Percentiles rank a stretch among this genome's conserved stretches.
Evolutionary conservation across 2,329 filamentous ascomycete genomes (phyloP).

Genomic region (Colletotrichum eremochloae): DNA sequence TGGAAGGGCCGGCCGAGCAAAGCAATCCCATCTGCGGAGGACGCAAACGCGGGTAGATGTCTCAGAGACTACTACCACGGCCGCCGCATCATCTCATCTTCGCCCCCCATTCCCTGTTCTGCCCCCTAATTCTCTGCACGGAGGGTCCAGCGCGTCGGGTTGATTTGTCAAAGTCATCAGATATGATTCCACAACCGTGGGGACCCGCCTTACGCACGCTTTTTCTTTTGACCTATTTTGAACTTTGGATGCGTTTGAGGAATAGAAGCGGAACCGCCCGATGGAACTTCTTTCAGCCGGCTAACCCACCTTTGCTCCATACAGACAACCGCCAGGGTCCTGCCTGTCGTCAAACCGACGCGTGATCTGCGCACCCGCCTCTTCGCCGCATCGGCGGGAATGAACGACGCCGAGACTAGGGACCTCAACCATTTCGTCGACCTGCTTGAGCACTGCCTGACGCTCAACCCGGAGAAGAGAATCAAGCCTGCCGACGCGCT

Average conservation of each 20-base stretch:
- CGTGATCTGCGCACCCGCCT: conserved; percentile 87
- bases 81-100: conserved; percentile 28
- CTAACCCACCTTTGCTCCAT: conserved; percentile 41
- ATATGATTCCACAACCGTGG: background rate
- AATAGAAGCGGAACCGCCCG: conserved; percentile 4
- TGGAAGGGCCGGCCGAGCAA: conserved; percentile 9
- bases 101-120: conserved; percentile 5
- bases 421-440: conserved; percentile 89
- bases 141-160: conserved; percentile 20
- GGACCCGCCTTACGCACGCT: conserved; percentile 1
- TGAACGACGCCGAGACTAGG: conserved; percentile 79
- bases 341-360: conserved; percentile 80
- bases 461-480: conserved; percentile 92
- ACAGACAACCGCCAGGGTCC: conserved; percentile 75
- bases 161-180: conserved; percentile 33
- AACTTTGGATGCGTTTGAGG: conserved; percentile 9
- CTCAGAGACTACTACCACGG: conserved; percentile 9
- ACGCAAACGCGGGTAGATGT: conserved; percentile 16
- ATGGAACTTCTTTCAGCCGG: background rate
- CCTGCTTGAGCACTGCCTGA: conserved; percentile 87
- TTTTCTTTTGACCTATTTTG: background rate
- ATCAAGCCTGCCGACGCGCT: conserved; percentile 89
- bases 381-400: conserved; percentile 78
- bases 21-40: conserved; percentile 27
- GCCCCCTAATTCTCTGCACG: conserved; percentile 23